Evolutionary conservation across 306 rosid genomes (phyloP).

Genomic region (Cucumis melo): DNA sequence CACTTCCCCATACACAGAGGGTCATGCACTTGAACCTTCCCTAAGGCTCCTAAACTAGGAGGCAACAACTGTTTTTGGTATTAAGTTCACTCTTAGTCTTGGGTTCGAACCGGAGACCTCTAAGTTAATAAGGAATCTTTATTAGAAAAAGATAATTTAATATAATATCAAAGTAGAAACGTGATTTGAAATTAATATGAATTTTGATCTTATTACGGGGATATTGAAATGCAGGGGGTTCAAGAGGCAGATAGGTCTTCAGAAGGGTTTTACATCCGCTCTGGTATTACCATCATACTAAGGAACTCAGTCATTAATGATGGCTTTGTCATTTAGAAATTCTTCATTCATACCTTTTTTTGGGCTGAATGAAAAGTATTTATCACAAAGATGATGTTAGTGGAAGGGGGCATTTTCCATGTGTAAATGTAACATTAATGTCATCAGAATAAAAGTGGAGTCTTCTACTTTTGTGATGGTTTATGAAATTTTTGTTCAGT

Average conservation of each 20-base stretch:
- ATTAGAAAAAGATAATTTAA: no score
- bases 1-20: no score
- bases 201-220: background rate
- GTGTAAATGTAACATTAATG: background rate
- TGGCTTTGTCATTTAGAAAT: conserved; percentile 33
- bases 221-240: conserved; percentile 48
- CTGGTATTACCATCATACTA: conserved; percentile 51
- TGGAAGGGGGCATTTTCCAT: background rate
- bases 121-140: no score
- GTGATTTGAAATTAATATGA: background rate
- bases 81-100: no score
- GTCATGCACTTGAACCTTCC: no score
- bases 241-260: conserved; percentile 83
- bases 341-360: background rate
- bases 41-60: no score
- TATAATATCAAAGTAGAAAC: no score
- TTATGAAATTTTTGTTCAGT: no score
- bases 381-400: background rate
- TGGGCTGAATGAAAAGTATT: background rate
- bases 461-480: background rate
- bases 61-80: no score
- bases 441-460: background rate
- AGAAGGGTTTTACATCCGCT: conserved; percentile 84
- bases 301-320: conserved; percentile 56
- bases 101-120: no score